phyloP scores from a whole-genome alignment of 2,329 filamentous ascomycete species.

The Trichothecium roseum region DNA sequence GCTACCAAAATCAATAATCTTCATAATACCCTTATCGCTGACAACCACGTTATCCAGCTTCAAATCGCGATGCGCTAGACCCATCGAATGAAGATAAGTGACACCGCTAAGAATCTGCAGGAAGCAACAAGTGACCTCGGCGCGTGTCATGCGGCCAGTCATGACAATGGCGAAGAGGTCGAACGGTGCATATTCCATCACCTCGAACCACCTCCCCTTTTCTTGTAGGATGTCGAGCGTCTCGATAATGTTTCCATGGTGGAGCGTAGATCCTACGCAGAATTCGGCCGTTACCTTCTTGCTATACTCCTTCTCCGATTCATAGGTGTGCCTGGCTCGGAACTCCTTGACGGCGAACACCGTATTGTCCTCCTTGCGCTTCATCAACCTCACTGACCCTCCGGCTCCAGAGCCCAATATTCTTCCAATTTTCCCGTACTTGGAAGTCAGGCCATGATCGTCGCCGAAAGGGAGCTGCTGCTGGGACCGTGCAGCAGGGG shows the following conservation, averaged over 20 bases:
- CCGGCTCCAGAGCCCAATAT: slow-evolving; percentile 90
- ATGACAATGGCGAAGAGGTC: slow-evolving; percentile 98
- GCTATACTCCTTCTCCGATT: slow-evolving; percentile 89
- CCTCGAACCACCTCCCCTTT: slow-evolving; percentile 90
- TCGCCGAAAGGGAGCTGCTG: slow-evolving; percentile 81
- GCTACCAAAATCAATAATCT: slow-evolving; percentile 97
- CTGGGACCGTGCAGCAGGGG: slow-evolving; percentile 33
- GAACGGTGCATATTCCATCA: slow-evolving; percentile 97
- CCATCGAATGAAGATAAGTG: slow-evolving; percentile 89
- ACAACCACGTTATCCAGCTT: slow-evolving; percentile 98
- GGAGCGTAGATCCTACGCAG: slow-evolving; percentile 91
- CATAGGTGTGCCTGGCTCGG: slow-evolving; percentile 80
- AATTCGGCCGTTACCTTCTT: slow-evolving; percentile 99
- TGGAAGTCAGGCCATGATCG: slow-evolving; percentile 80
- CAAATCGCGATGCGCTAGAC: slow-evolving; percentile 84
- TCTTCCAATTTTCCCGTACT: slow-evolving; percentile 92
- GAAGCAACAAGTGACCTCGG: slow-evolving; percentile 85
- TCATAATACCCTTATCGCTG: slow-evolving; percentile 94
- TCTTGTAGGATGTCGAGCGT: slow-evolving; percentile 95
- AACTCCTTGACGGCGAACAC: slow-evolving; percentile 99
- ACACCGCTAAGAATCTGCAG: slow-evolving; percentile 92
- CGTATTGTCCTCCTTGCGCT: slow-evolving; percentile 80
- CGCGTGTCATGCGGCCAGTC: slow-evolving; percentile 92
- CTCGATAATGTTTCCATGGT: slow-evolving; percentile 97
- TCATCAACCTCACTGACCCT: slow-evolving; percentile 89